Base-by-base conservation (phyloP, 352 stramenopile species). In the Globisporangium rhizosaccharum region DNA sequence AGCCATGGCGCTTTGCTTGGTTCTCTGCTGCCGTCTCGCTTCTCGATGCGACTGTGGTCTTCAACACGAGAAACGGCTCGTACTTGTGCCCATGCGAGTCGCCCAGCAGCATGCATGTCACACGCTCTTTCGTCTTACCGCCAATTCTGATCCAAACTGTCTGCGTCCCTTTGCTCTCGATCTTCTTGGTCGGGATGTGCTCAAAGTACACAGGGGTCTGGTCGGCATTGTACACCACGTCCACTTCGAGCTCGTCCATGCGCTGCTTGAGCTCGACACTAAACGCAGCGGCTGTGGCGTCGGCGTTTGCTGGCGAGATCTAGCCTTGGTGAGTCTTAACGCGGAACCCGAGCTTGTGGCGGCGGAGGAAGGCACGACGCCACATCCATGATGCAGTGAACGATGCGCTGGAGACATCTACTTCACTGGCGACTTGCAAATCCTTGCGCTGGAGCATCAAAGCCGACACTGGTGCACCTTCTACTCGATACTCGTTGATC, bases 51-150 rank as follows among this genome's bases (percentile, higher is more conserved):
- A 49, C 41, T 7, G 36, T 49, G 4, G 55, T 64, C 51, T 76
- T 73, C 23, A 79, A 46, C 9, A 76, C 42, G 20, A 76, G 26
- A 47, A 69, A 74, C 0, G 62, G 53, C 3, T 63, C 47, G 20
- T 63, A 61, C 41, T 73, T 79, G n/a, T 52, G 61, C 8, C 63
- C 56, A 14, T 59, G 51, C 75, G n/a, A 48, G 20, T 56, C 33
- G n/a, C 33, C 51, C 33, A 56, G 33, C 51, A 56, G 33, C 51
- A 56, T 76, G 5, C 41, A 55, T 2, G 61, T 73, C 2, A 65
- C 26, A 0, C 63, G 48, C 8, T 77, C 63, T 79, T 79, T 0
- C 23, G 55, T 33, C 67, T 70, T 2, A 44, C 66, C 4, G 51
- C 48, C 23, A 41, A 65, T 0, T 23, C 50, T 20, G 37, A 75